Evolutionary conservation across 352 stramenopile genomes (phyloP).

Genomic region (Ochromonadaceae sp.): DNA sequence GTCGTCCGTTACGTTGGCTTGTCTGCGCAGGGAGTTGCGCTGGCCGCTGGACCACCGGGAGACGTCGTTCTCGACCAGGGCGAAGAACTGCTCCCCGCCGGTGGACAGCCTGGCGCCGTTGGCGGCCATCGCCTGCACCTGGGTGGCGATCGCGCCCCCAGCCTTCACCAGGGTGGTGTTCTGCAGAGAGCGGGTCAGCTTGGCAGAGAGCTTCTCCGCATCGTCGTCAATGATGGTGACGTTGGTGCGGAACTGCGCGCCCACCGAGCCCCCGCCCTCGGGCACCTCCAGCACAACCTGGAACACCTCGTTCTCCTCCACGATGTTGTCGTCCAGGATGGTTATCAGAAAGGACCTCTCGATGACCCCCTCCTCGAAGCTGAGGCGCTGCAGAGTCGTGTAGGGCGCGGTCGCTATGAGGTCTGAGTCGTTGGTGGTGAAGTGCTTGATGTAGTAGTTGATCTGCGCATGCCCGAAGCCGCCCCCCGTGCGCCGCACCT

Average conservation of each 20-base stretch:
- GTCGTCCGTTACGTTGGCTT: conserved; percentile 20
- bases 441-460: conserved; percentile 58
- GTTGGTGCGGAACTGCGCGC: conserved; percentile 20
- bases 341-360: conserved; percentile 65
- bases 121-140: background rate
- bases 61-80: conserved; percentile 6
- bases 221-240: conserved; percentile 45
- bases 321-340: conserved; percentile 68
- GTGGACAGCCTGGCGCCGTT: background rate
- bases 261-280: conserved; percentile 20
- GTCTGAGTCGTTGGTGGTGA: conserved; percentile 50
- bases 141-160: conserved; percentile 13
- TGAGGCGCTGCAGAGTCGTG: conserved; percentile 50
- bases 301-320: conserved; percentile 50
- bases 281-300: conserved; percentile 34
- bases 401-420: conserved; percentile 65
- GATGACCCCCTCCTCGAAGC: conserved; percentile 57
- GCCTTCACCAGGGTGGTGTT: conserved; percentile 21
- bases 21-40: background rate
- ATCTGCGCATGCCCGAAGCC: conserved; percentile 52
- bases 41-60: background rate
- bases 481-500: conserved; percentile 58
- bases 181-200: background rate
- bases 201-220: conserved; percentile 18
- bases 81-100: background rate